phyloP scores from a whole-genome alignment of 805 yeast species.

The Yarrowia sp. region DNA sequence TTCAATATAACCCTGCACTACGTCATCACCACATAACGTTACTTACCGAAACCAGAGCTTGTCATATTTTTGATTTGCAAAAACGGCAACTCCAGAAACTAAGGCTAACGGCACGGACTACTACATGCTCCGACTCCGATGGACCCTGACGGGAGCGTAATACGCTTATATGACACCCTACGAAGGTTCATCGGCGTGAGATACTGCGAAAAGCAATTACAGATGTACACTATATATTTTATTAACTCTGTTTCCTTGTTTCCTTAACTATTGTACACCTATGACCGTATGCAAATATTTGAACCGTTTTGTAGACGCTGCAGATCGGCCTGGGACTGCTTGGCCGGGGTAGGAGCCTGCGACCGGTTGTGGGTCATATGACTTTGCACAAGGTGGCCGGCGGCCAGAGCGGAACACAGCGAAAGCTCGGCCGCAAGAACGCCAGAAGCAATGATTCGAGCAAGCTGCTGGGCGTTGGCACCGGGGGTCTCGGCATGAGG shows the following conservation, averaged over 20 bases:
- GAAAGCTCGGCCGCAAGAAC: conserved; percentile 96
- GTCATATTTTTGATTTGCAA: too few species aligned
- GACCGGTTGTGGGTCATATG: conserved; percentile 95
- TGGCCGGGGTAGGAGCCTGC: conserved; percentile 46
- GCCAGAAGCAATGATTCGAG: conserved; percentile 87
- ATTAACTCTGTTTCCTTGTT: conserved; percentile 9
- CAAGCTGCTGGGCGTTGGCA: conserved; percentile 88
- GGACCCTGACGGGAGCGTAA: too few species aligned
- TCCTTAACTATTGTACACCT: conserved; percentile 26
- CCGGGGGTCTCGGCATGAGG: conserved; percentile 95
- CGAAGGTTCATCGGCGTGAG: too few species aligned
- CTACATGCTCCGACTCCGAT: too few species aligned
- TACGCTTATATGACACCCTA: too few species aligned
- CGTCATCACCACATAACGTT: too few species aligned
- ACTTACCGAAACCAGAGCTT: too few species aligned
- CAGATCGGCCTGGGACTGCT: conserved; percentile 42
- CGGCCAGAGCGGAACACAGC: conserved; percentile 92
- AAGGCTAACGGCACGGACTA: too few species aligned
- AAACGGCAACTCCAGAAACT: too few species aligned
- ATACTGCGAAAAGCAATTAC: background rate
- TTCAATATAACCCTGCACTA: too few species aligned
- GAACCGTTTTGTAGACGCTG: conserved; percentile 66
- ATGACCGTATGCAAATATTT: conserved; percentile 62
- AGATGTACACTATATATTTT: conserved; percentile 9
- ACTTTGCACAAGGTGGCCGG: conserved; percentile 96